Evolutionary conservation across 805 yeast genomes (phyloP).

Genomic region (Priceomyces haplophilus): DNA sequence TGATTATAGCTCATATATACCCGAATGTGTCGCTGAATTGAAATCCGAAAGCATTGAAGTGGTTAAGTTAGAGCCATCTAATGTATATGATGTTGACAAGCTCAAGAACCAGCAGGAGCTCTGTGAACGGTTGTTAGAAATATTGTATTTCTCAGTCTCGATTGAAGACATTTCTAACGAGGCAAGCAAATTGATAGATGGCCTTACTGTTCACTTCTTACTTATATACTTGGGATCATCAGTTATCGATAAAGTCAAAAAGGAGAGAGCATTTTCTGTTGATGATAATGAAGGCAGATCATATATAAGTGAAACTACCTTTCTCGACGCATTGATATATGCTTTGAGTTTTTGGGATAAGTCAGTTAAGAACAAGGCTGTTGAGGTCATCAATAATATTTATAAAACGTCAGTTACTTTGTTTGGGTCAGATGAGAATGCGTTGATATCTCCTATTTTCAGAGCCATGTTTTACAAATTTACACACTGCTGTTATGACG

Average conservation of each 20-base stretch:
- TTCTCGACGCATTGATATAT: constrained; percentile 71
- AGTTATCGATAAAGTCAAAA: constrained; percentile 62
- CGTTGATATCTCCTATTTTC: constrained; percentile 70
- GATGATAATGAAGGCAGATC: constrained; percentile 77
- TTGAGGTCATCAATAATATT: constrained; percentile 59
- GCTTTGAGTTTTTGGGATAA: constrained; percentile 76
- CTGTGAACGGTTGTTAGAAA: constrained; percentile 60
- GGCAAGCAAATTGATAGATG: constrained; percentile 58
- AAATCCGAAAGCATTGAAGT: constrained; percentile 35
- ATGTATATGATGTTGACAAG: constrained; percentile 45
- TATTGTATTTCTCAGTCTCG: constrained; percentile 72
- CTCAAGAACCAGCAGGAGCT: constrained; percentile 64
- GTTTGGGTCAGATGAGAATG: constrained; percentile 64
- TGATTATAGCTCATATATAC: constrained; percentile 41
- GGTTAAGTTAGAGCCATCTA: constrained; percentile 38
- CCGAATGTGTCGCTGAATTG: constrained; percentile 47
- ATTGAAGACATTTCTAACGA: constrained; percentile 69
- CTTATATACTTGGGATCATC: constrained; percentile 74
- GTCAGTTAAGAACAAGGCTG: constrained; percentile 69
- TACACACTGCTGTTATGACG: constrained; percentile 89
- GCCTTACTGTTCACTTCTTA: constrained; percentile 75
- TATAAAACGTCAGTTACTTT: constrained; percentile 59
- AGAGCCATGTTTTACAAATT: constrained; percentile 75
- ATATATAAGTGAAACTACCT: constrained; percentile 62
- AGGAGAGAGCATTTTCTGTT: constrained; percentile 68